Conservation (phyloP, 495 filamentous ascomycete genomes). For the Baudoinia panamericana region DNA sequence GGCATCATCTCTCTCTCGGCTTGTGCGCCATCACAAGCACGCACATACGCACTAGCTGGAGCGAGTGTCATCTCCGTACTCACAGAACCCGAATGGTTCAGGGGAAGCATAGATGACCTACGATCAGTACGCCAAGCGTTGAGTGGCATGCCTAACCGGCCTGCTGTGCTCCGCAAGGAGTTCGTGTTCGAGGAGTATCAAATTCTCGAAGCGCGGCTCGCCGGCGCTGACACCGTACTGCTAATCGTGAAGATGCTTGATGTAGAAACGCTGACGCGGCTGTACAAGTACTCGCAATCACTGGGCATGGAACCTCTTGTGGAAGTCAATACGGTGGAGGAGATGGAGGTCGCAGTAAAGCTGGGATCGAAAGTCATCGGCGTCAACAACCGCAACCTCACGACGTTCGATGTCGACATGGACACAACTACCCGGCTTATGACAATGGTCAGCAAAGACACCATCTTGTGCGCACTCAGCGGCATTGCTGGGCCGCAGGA, state of each 20-base stretch:
- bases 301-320: slow-evolving; percentile 97
- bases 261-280: slow-evolving; percentile 51
- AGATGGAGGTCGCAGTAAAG: slow-evolving; percentile 78
- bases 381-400: slow-evolving; percentile 93
- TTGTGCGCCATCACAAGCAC: slow-evolving; percentile 79
- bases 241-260: slow-evolving; percentile 98
- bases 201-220: slow-evolving; percentile 85
- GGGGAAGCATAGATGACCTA: slow-evolving; percentile 89
- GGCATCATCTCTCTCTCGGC: slow-evolving; percentile 79
- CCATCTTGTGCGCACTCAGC: slow-evolving; percentile 88
- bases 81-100: slow-evolving; percentile 98
- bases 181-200: slow-evolving; percentile 98
- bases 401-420: slow-evolving; percentile 91
- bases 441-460: slow-evolving; percentile 66
- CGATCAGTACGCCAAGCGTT: slow-evolving; percentile 76
- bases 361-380: slow-evolving; percentile 91
- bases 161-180: slow-evolving; percentile 85
- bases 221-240: slow-evolving; percentile 88
- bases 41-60: slow-evolving; percentile 82
- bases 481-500: slow-evolving; percentile 88
- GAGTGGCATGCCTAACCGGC: slow-evolving; percentile 78
- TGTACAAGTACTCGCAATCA: slow-evolving; percentile 78
- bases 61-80: slow-evolving; percentile 95
- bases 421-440: slow-evolving; percentile 86
- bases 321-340: slow-evolving; percentile 85